Percentiles rank a stretch among this genome's conserved stretches.
Conservation (phyloP, 805 yeast species). For the Candida ponderosae region DNA sequence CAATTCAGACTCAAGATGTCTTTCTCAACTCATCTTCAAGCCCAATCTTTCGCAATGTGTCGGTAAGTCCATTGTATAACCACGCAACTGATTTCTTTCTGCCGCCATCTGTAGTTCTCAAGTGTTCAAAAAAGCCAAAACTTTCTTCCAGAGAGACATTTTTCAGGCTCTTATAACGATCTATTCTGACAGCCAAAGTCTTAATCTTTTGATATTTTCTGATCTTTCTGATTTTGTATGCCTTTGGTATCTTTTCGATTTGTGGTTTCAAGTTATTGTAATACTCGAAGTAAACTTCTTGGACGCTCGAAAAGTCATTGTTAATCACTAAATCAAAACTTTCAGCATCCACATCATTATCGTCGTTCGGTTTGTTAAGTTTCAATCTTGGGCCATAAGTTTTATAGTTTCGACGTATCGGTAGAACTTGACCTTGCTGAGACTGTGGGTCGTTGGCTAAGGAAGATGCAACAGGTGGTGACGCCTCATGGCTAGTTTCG, state of each 20-base stretch:
- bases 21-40: constrained; percentile 20
- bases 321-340: constrained; percentile 23
- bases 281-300: constrained; percentile 25
- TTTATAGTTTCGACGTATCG: no score
- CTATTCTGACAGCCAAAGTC: constrained; percentile 27
- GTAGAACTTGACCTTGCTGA: no score
- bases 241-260: constrained; percentile 25
- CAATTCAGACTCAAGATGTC: neutral
- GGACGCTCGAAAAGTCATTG: constrained; percentile 23
- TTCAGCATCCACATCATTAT: constrained; percentile 19
- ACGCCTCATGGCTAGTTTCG: no score
- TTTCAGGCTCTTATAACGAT: constrained; percentile 21
- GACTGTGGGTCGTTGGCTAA: no score
- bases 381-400: no score
- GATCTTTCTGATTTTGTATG: constrained; percentile 26
- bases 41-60: constrained; percentile 20
- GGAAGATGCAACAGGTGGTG: no score
- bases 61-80: constrained; percentile 26
- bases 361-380: neutral
- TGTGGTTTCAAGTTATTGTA: constrained; percentile 23
- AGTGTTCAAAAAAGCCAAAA: constrained; percentile 22
- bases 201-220: constrained; percentile 29
- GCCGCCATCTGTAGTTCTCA: constrained; percentile 22
- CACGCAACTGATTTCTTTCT: constrained; percentile 26
- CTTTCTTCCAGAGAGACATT: constrained; percentile 20